Conservation (phyloP, 441 rosid genomes). For the Populus hybrid region DNA sequence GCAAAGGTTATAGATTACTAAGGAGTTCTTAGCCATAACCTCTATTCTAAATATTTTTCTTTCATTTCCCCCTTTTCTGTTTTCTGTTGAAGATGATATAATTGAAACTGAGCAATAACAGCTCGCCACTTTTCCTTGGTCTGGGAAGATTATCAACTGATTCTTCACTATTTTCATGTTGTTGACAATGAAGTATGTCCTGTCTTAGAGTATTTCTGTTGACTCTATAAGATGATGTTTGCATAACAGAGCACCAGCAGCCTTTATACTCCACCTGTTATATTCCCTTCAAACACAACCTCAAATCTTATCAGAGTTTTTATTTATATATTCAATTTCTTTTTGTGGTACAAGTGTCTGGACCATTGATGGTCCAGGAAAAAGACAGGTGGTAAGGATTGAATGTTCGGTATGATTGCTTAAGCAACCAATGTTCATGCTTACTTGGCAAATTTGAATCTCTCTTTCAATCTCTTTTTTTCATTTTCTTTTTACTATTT, state of each 20-base stretch:
- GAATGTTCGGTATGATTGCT: not conserved
- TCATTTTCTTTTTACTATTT: constrained; percentile 11
- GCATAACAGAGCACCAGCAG: not conserved
- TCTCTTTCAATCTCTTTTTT: not conserved
- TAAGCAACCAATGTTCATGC: not conserved
- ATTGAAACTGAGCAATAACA: constrained; percentile 21
- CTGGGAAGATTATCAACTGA: constrained; percentile 25
- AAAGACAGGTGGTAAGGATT: not conserved
- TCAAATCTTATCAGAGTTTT: not conserved
- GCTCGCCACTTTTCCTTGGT: constrained; percentile 28
- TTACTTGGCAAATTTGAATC: not conserved
- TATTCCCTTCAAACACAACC: not conserved
- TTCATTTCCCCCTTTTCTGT: constrained; percentile 10
- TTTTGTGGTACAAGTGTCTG: not conserved
- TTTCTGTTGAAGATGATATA: constrained; percentile 27
- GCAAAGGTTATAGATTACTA: not conserved
- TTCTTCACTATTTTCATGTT: constrained; percentile 28
- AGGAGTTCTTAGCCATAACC: constrained; percentile 1
- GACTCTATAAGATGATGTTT: constrained; percentile 1
- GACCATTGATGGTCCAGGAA: not conserved
- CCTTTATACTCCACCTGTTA: not conserved
- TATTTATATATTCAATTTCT: too few species aligned
- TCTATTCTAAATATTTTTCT: constrained; percentile 11
- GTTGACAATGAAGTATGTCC: constrained; percentile 30
- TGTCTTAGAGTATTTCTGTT: constrained; percentile 15